A percentile compares a stretch with the other conserved stretches of the same genome.
Conservation (phyloP, 2,329 filamentous ascomycete genomes). For the Ceratocystis variospora region DNA sequence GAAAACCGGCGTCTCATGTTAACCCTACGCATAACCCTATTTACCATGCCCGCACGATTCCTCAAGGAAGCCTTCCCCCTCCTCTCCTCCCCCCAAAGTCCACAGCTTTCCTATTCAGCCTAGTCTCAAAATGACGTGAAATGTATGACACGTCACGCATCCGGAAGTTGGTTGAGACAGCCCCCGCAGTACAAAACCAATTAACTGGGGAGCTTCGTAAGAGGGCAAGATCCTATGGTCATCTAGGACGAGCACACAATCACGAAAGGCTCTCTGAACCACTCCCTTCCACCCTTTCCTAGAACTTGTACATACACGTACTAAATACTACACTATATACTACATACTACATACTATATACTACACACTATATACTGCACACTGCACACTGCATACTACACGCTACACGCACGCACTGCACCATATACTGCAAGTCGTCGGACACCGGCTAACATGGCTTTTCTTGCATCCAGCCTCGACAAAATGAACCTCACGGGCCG, state of each 20-base stretch:
- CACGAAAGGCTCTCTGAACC: background rate
- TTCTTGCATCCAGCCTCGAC: conserved; percentile 18
- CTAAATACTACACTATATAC: too few relatives aligned
- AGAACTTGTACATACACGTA: too few relatives aligned
- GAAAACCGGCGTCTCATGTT: background rate
- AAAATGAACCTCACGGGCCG: conserved; percentile 14
- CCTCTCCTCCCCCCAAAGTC: background rate
- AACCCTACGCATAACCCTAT: background rate
- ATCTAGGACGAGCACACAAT: background rate
- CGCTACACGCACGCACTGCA: background rate
- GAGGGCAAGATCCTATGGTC: background rate
- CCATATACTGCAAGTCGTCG: background rate
- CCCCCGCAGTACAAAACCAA: background rate
- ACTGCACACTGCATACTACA: background rate
- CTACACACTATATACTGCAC: too few relatives aligned
- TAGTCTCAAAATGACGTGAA: background rate
- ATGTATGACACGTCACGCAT: conserved; percentile 6
- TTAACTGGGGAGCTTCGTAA: too few relatives aligned
- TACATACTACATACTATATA: too few relatives aligned
- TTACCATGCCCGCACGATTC: too few relatives aligned
- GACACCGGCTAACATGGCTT: conserved; percentile 18
- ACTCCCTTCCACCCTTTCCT: too few relatives aligned
- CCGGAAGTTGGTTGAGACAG: background rate
- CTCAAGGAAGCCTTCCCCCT: background rate
- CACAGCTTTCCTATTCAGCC: background rate